Evolutionary conservation across 176 grass and related monocot species (phyloP).

Genomic region (Oryza brachyantha): DNA sequence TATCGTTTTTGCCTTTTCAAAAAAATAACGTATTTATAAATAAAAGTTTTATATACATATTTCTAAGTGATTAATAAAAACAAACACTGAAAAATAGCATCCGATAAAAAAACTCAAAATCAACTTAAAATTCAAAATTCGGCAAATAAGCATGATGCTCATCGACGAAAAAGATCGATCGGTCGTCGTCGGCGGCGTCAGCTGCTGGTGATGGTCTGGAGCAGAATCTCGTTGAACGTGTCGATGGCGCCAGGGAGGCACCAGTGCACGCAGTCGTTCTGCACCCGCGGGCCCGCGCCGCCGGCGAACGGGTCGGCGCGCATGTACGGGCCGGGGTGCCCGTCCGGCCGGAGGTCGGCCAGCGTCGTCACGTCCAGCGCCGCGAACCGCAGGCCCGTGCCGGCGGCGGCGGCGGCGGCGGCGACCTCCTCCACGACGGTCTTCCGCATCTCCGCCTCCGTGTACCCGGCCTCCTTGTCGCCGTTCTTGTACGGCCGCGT

Average conservation of each 20-base stretch:
- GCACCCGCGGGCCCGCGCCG: constrained; percentile 38
- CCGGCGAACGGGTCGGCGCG: constrained; percentile 50
- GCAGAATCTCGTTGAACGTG: constrained; percentile 72
- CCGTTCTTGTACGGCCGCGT: constrained; percentile 47
- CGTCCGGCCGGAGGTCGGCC: constrained; percentile 65
- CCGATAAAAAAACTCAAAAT: too few relatives aligned
- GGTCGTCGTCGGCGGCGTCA: background rate
- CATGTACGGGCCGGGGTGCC: constrained; percentile 86
- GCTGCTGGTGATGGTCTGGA: constrained; percentile 36
- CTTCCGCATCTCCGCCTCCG: constrained; percentile 52
- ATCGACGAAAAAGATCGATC: background rate
- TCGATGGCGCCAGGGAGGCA: constrained; percentile 77
- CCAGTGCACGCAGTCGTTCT: constrained; percentile 96
- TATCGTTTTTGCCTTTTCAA: too few relatives aligned
- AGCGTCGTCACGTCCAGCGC: constrained; percentile 68
- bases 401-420: background rate
- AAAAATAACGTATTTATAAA: too few relatives aligned
- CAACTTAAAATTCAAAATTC: too few relatives aligned
- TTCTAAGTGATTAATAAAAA: too few relatives aligned
- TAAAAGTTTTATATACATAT: too few relatives aligned
- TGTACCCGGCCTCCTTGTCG: constrained; percentile 67
- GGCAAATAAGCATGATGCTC: background rate
- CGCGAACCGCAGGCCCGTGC: constrained; percentile 39
- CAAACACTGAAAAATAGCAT: too few relatives aligned
- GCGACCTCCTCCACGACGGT: constrained; percentile 54